Conservation (phyloP, 495 filamentous ascomycete species). For the Cercophora sp. region DNA sequence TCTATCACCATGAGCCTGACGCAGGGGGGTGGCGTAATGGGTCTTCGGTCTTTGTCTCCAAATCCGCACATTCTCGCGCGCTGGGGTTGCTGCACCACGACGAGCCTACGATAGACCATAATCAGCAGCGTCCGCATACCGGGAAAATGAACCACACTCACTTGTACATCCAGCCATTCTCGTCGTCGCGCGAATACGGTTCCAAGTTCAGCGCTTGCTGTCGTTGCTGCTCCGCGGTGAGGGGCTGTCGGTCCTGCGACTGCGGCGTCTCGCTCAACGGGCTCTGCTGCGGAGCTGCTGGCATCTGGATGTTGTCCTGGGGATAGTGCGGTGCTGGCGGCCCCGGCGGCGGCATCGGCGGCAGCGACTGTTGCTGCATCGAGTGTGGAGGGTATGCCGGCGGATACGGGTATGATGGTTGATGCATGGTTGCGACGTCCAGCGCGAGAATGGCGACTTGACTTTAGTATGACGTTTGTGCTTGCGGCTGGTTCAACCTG, state of each 20-base stretch:
- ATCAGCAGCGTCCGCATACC: not conserved
- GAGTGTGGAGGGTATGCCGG: slow-evolving; percentile 24
- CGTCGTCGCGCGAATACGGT: slow-evolving; percentile 28
- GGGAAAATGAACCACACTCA: slow-evolving; percentile 16
- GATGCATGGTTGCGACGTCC: slow-evolving; percentile 10
- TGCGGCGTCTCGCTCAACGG: slow-evolving; percentile 16
- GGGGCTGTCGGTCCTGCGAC: slow-evolving; percentile 19
- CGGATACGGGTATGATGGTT: slow-evolving; percentile 17
- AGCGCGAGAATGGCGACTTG: not conserved
- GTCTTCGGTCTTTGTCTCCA: slow-evolving; percentile 96
- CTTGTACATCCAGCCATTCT: slow-evolving; percentile 25
- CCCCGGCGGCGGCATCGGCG: slow-evolving; percentile 26
- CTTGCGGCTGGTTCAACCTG: no score
- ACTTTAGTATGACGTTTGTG: not conserved
- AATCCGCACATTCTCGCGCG: slow-evolving; percentile 98
- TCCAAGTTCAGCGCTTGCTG: slow-evolving; percentile 26
- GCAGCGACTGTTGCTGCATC: slow-evolving; percentile 24
- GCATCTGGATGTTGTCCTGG: slow-evolving; percentile 20
- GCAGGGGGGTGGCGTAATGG: slow-evolving; percentile 94
- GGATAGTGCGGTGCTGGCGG: slow-evolving; percentile 15
- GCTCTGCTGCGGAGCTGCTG: slow-evolving; percentile 17
- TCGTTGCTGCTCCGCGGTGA: slow-evolving; percentile 27
- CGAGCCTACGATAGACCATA: slow-evolving; percentile 49
- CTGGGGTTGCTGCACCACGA: slow-evolving; percentile 87
- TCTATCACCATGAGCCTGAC: slow-evolving; percentile 81